A percentile compares a stretch with the other conserved stretches of the same genome.
Conservation (phyloP, 2,329 filamentous ascomycete species). For the Teratosphaeria epicoccoides region DNA sequence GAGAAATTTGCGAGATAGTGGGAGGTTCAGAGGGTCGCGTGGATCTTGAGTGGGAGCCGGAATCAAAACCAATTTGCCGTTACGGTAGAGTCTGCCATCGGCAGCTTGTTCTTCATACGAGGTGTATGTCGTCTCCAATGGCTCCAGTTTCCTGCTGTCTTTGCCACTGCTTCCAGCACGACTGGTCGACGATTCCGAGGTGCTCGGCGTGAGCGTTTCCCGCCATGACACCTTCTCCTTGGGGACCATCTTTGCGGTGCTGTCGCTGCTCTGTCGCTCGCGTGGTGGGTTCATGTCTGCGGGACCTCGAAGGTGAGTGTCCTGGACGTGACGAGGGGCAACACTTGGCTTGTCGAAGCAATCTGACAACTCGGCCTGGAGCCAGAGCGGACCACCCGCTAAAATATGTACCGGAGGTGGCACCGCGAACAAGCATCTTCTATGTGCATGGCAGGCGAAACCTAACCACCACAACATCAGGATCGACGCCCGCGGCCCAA, state of each 20-base stretch:
- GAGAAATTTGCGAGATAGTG: conserved; percentile 7
- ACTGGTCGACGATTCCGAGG: not conserved
- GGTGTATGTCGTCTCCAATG: not conserved
- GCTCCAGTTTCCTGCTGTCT: not conserved
- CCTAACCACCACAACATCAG: not conserved
- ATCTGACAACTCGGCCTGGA: no score
- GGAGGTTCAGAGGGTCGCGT: conserved; percentile 14
- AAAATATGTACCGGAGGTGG: not conserved
- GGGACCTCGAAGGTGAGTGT: not conserved
- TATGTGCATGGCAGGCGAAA: not conserved
- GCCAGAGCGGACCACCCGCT: no score
- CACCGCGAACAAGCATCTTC: not conserved
- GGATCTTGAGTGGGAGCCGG: conserved; percentile 9
- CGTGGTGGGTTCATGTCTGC: not conserved
- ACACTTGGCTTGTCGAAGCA: no score
- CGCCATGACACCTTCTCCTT: not conserved
- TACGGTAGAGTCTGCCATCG: conserved; percentile 1
- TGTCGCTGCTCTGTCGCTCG: not conserved
- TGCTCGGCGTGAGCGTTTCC: not conserved
- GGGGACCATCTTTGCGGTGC: not conserved
- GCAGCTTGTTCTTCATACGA: not conserved
- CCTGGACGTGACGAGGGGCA: not conserved
- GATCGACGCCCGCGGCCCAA: not conserved
- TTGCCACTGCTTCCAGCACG: not conserved
- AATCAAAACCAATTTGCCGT: conserved; percentile 5